These are phyloP conservation scores for Aspergillus bombycis DNA, from an alignment of 2,329 filamentous ascomycete genomes.

Conservation along the genomic window DNA sequence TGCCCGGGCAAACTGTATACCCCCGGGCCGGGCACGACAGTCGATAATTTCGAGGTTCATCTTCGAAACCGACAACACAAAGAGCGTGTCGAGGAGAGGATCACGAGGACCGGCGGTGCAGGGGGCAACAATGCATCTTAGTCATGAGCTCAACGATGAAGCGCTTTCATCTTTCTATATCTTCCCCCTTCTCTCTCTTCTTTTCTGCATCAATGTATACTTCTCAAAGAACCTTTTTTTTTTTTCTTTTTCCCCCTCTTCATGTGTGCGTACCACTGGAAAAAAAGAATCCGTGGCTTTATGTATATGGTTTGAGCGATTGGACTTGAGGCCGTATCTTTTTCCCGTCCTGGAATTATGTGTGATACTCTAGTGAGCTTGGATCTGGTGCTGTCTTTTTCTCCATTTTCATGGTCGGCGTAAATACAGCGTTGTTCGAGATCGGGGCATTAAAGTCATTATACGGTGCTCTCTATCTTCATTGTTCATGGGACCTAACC, in stretches of 20 bases:
- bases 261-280: conserved; percentile 8
- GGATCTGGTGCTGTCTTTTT: conserved; percentile 1
- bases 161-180: not conserved
- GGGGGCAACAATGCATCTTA: conserved; percentile 17
- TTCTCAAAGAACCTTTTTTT: conserved; percentile 2
- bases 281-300: conserved; percentile 2
- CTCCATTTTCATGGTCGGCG: conserved; percentile 9
- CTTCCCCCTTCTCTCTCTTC: not conserved
- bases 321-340: conserved; percentile 8
- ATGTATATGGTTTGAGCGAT: conserved; percentile 25
- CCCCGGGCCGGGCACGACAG: conserved; percentile 79
- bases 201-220: conserved; percentile 17
- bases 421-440: conserved; percentile 10
- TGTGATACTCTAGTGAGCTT: conserved; percentile 16
- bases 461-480: not conserved
- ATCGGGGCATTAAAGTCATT: not conserved
- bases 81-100: conserved; percentile 65
- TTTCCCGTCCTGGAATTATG: conserved; percentile 2
- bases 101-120: conserved; percentile 33
- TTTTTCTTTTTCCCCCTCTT: not conserved
- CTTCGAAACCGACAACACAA: conserved; percentile 81
- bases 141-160: conserved; percentile 20
- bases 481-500: not conserved
- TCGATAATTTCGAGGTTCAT: conserved; percentile 91
- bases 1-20: conserved; percentile 95